phyloP scores from a whole-genome alignment of 257 asterid genomes.

The Solanum tarapatanum region DNA sequence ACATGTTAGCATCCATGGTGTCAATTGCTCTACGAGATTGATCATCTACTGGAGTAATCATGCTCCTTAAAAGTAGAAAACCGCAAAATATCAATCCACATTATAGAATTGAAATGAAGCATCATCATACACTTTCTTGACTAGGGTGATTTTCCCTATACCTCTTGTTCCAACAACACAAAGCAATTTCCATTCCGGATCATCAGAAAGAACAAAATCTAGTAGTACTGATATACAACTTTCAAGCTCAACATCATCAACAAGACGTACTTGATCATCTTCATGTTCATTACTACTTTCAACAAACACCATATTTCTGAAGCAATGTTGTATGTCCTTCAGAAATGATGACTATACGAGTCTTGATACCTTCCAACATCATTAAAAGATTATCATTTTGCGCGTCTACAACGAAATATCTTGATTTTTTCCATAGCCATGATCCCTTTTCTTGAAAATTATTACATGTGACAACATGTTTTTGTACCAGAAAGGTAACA shows the following conservation, averaged over 20 bases:
- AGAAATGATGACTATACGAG: neutral
- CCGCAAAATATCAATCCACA: constrained; percentile 3
- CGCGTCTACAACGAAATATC: neutral
- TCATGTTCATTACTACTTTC: neutral
- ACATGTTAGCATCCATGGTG: neutral
- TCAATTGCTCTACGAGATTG: neutral
- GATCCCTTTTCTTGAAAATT: neutral
- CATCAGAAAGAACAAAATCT: neutral
- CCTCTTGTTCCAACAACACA: constrained; percentile 22
- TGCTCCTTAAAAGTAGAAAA: neutral
- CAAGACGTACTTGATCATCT: neutral
- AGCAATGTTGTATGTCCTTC: constrained; percentile 3
- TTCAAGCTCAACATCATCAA: constrained; percentile 3
- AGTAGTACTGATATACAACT: constrained; percentile 3
- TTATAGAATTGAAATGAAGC: neutral
- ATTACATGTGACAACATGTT: neutral
- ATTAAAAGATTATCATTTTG: constrained; percentile 1
- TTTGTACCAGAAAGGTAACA: constrained; percentile 6
- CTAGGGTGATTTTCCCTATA: constrained; percentile 21
- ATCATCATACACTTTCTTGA: constrained; percentile 15
- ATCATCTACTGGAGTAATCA: neutral
- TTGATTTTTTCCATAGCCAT: neutral
- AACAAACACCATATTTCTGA: neutral
- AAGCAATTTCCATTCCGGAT: neutral
- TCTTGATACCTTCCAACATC: neutral